Evolutionary conservation across 306 rosid species (phyloP).

Genomic region (Neltuma alba): DNA sequence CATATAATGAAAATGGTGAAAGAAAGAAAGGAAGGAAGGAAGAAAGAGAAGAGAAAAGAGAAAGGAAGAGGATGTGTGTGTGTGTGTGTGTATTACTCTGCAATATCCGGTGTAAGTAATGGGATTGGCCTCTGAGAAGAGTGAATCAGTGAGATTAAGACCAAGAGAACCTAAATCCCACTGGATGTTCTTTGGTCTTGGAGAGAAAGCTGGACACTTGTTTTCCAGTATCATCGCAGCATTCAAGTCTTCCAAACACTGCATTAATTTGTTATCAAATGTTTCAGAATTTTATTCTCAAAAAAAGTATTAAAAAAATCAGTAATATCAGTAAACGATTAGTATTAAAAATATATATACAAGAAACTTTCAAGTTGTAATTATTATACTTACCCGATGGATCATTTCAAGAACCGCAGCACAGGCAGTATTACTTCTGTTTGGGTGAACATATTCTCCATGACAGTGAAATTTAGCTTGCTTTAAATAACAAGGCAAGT

Average conservation of each 20-base stretch:
- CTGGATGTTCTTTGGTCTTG: not conserved
- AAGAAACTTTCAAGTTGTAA: not conserved
- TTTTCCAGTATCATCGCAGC: conserved; percentile 25
- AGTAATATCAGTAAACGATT: not conserved
- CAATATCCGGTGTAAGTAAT: not conserved
- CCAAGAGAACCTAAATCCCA: conserved; percentile 21
- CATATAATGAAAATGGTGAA: not conserved
- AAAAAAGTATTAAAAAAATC: not conserved
- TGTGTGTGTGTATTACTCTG: conserved; percentile 29
- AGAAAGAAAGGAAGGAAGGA: too few relatives aligned
- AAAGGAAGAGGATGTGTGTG: not conserved
- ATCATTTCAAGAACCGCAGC: conserved; percentile 2
- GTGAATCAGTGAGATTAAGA: conserved; percentile 17
- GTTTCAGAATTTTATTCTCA: not conserved
- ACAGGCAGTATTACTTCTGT: conserved; percentile 6
- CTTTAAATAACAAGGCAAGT: not conserved
- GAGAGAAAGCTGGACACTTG: not conserved
- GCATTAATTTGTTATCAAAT: not conserved
- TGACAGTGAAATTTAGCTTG: conserved; percentile 7
- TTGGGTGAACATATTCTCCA: conserved; percentile 13
- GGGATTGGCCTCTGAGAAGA: conserved; percentile 27
- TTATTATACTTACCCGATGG: conserved; percentile 14
- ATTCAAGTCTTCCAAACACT: conserved; percentile 33
- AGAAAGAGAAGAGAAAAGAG: too few relatives aligned
- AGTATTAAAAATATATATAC: too few relatives aligned